Evolutionary conservation across 805 yeast species (phyloP).

Genomic region (Nakazawaea laoshanensis): DNA sequence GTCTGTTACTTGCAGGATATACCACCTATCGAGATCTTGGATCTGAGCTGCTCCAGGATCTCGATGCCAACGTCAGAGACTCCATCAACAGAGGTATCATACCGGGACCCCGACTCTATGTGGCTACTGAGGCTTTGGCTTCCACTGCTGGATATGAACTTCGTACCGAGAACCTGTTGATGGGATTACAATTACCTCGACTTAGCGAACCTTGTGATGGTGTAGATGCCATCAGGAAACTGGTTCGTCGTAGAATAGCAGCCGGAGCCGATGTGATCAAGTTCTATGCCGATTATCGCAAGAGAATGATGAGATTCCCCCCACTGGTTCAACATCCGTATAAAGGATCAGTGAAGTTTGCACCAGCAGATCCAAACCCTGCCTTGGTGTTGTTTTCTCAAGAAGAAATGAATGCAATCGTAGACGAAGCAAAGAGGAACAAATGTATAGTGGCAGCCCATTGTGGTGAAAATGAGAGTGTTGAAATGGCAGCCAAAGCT

Average conservation of each 20-base stretch:
- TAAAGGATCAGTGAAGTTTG: slow-evolving; percentile 17
- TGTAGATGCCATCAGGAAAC: slow-evolving; percentile 17
- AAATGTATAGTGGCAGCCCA: slow-evolving; percentile 21
- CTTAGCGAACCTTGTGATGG: slow-evolving; percentile 20
- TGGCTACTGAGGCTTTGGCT: slow-evolving; percentile 19
- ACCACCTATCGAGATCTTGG: slow-evolving; percentile 22
- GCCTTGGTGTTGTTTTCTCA: slow-evolving; percentile 19
- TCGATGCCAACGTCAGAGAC: slow-evolving; percentile 20
- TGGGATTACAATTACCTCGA: slow-evolving; percentile 17
- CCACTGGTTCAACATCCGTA: slow-evolving; percentile 20
- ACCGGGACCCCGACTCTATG: slow-evolving; percentile 18
- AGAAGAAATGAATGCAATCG: slow-evolving; percentile 18
- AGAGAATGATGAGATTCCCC: slow-evolving; percentile 19
- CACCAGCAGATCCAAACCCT: slow-evolving; percentile 19
- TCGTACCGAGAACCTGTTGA: slow-evolving; percentile 17
- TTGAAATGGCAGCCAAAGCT: slow-evolving; percentile 19
- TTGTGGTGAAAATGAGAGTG: slow-evolving; percentile 19
- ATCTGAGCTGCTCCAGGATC: slow-evolving; percentile 20
- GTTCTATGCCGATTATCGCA: slow-evolving; percentile 20
- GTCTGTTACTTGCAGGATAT: slow-evolving; percentile 18
- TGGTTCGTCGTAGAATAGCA: slow-evolving; percentile 19
- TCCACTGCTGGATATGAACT: slow-evolving; percentile 17
- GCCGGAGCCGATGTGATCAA: slow-evolving; percentile 20
- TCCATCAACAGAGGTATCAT: slow-evolving; percentile 19
- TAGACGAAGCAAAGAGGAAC: slow-evolving; percentile 18